Conservation (phyloP, 2,329 filamentous ascomycete genomes). For the Metarhizium brunneum region DNA sequence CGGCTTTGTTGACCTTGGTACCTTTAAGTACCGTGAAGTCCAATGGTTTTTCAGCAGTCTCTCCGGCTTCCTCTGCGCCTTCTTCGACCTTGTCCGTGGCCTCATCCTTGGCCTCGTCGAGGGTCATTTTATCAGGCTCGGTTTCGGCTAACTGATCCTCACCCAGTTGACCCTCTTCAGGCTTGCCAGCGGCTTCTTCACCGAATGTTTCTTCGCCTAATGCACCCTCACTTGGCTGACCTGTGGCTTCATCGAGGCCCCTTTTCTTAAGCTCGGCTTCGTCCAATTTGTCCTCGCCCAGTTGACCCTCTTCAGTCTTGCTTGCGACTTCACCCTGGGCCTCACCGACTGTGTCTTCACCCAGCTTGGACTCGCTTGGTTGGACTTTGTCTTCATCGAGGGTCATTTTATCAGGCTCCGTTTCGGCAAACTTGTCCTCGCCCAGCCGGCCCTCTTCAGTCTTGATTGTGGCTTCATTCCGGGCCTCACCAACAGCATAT, state of each 20-base stretch:
- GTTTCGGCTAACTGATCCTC: not conserved
- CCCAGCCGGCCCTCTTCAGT: too few relatives aligned
- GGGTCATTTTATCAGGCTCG: not conserved
- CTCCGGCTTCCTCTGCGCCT: slow-evolving; percentile 10
- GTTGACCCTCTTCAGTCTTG: too few relatives aligned
- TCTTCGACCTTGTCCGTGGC: slow-evolving; percentile 7
- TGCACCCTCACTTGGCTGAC: not conserved
- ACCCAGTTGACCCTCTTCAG: too few relatives aligned
- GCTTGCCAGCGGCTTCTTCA: too few relatives aligned
- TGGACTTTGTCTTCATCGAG: not conserved
- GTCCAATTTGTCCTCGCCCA: not conserved
- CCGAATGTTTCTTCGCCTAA: not conserved
- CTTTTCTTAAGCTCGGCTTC: not conserved
- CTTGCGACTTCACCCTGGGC: too few relatives aligned
- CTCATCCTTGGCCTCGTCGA: not conserved
- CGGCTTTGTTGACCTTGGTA: slow-evolving; percentile 49
- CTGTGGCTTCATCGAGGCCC: not conserved
- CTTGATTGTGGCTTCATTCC: too few relatives aligned
- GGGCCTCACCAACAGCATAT: too few relatives aligned
- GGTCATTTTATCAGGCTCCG: not conserved
- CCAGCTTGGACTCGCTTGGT: not conserved
- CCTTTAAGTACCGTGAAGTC: slow-evolving; percentile 43
- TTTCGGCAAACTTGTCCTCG: not conserved
- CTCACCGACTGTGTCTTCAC: not conserved
- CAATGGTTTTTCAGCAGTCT: slow-evolving; percentile 16